Evolutionary conservation across 1,139 yeast genomes (phyloP).

Genomic region (Zygosaccharomyces pseudobailii): DNA sequence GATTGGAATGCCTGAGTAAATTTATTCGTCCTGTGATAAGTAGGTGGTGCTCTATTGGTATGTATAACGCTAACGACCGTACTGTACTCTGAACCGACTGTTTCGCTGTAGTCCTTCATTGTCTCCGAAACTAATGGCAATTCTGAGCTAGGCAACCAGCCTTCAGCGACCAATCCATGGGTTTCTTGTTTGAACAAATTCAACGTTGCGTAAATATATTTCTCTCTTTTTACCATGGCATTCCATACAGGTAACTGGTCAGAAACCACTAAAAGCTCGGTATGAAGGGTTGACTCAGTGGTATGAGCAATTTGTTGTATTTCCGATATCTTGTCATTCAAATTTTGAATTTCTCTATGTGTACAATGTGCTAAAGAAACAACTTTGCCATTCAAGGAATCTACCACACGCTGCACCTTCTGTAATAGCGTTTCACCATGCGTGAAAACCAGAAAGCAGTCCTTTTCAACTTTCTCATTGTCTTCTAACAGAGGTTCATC

Average conservation of each 20-base stretch:
- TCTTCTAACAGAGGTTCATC: slow-evolving; percentile 41
- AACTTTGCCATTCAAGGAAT: slow-evolving; percentile 60
- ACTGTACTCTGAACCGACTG: slow-evolving; percentile 45
- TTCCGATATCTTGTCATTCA: slow-evolving; percentile 50
- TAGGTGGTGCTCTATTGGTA: slow-evolving; percentile 71
- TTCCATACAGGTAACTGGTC: slow-evolving; percentile 65
- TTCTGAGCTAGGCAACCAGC: slow-evolving; percentile 73
- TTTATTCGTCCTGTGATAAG: slow-evolving; percentile 71
- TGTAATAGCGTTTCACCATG: slow-evolving; percentile 60
- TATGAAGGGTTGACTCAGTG: slow-evolving; percentile 56
- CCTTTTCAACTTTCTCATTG: slow-evolving; percentile 45
- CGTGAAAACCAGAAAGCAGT: slow-evolving; percentile 61
- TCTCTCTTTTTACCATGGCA: slow-evolving; percentile 64
- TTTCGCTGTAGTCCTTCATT: slow-evolving; percentile 36
- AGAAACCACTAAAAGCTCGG: slow-evolving; percentile 65
- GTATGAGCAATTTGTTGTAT: slow-evolving; percentile 52
- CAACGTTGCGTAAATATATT: slow-evolving; percentile 62
- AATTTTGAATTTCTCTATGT: slow-evolving; percentile 37
- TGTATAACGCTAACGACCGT: slow-evolving; percentile 62
- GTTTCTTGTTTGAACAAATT: slow-evolving; percentile 64
- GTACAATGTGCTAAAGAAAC: slow-evolving; percentile 42
- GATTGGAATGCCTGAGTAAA: slow-evolving; percentile 72
- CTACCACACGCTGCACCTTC: slow-evolving; percentile 56
- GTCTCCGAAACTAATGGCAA: slow-evolving; percentile 32
- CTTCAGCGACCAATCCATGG: slow-evolving; percentile 67